Evolutionary conservation across 257 asterid genomes (phyloP).

Genomic region (Solanum dulcamara): DNA sequence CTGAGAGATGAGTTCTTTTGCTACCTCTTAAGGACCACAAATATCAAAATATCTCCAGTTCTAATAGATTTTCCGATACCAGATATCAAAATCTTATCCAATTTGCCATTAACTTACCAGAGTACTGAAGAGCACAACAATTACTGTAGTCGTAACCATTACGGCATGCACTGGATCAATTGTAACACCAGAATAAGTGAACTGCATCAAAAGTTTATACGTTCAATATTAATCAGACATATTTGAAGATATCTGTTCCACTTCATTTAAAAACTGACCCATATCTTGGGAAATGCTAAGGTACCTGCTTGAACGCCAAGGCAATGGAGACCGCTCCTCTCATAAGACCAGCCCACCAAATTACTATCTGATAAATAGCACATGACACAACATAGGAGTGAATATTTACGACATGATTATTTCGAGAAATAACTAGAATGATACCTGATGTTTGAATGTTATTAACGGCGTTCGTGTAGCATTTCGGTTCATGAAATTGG

Average conservation of each 20-base stretch:
- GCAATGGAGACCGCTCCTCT: slow-evolving; percentile 99
- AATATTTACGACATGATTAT: background rate
- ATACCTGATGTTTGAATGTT: slow-evolving; percentile 66
- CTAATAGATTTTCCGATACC: background rate
- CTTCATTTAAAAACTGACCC: background rate
- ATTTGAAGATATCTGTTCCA: background rate
- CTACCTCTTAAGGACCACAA: background rate
- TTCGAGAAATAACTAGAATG: background rate
- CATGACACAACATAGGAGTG: background rate
- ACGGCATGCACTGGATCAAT: slow-evolving; percentile 53
- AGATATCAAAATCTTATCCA: background rate
- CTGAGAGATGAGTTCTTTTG: background rate
- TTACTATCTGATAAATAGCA: slow-evolving; percentile 32
- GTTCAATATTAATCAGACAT: background rate
- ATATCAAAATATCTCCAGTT: background rate
- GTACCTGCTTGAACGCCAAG: slow-evolving; percentile 90
- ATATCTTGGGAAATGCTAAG: background rate
- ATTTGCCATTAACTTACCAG: slow-evolving; percentile 33
- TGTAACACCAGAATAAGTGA: slow-evolving; percentile 66
- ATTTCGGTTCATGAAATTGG: slow-evolving; percentile 58
- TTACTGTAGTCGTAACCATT: slow-evolving; percentile 54
- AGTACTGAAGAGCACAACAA: slow-evolving; percentile 75
- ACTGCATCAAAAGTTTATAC: slow-evolving; percentile 25
- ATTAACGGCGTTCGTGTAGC: slow-evolving; percentile 39
- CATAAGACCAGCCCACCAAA: slow-evolving; percentile 99